These are phyloP conservation scores for Physcia stellaris DNA, from an alignment of 495 filamentous ascomycete genomes.

Conservation along the genomic window DNA sequence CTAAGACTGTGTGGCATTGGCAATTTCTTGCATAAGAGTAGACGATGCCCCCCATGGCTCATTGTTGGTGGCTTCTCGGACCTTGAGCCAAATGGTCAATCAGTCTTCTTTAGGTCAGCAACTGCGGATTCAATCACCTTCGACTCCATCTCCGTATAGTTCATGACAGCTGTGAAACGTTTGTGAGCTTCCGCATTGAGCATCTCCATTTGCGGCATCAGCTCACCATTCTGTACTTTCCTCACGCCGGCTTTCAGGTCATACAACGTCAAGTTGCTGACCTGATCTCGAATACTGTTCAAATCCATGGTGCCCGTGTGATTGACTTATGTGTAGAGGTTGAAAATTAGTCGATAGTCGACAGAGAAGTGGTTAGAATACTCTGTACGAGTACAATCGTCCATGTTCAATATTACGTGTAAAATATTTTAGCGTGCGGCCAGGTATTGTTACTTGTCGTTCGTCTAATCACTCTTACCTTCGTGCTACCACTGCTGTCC, in stretches of 20 bases:
- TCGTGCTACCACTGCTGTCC: too few relatives aligned
- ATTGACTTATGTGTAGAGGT: too few relatives aligned
- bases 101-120: background rate
- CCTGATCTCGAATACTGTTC: constrained; percentile 68
- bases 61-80: constrained; percentile 95
- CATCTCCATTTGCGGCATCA: constrained; percentile 1
- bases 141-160: constrained; percentile 98
- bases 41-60: constrained; percentile 94
- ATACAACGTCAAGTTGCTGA: constrained; percentile 89
- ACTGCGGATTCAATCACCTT: constrained; percentile 80
- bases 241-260: constrained; percentile 94
- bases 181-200: constrained; percentile 13
- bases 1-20: constrained; percentile 97
- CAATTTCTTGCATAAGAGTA: constrained; percentile 90
- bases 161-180: constrained; percentile 72
- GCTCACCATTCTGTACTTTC: constrained; percentile 94
- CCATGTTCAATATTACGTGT: too few relatives aligned
- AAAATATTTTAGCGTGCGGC: too few relatives aligned
- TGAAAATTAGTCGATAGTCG: too few relatives aligned
- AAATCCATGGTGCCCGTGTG: constrained; percentile 84
- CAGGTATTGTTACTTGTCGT: too few relatives aligned
- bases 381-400: too few relatives aligned
- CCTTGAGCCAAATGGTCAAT: constrained; percentile 38
- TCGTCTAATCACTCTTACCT: too few relatives aligned
- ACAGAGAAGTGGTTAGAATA: too few relatives aligned